These are phyloP conservation scores for Phytophthora sp. DNA, from an alignment of 352 stramenopile species.

Conservation along the genomic window DNA sequence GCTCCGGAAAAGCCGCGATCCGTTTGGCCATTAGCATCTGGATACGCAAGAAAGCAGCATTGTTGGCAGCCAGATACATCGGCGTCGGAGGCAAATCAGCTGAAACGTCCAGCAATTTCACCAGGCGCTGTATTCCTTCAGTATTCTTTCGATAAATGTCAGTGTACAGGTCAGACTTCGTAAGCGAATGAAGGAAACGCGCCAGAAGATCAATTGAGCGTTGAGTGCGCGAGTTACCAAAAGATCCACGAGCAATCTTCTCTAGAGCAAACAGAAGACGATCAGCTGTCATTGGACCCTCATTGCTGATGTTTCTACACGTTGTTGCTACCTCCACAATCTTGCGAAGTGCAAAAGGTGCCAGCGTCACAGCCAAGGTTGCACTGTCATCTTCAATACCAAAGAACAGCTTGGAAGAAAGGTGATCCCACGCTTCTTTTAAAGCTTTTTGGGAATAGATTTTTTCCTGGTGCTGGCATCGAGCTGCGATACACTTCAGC, in stretches of 20 bases:
- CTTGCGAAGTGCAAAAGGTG: slow-evolving; percentile 65
- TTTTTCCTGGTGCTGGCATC: slow-evolving; percentile 13
- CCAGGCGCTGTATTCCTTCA: slow-evolving; percentile 11
- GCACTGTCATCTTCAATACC: slow-evolving; percentile 13
- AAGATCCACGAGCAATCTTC: slow-evolving; percentile 42
- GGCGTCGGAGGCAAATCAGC: slow-evolving; percentile 34
- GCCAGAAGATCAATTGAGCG: slow-evolving; percentile 45
- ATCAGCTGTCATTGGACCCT: slow-evolving; percentile 45
- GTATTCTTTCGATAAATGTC: slow-evolving; percentile 33
- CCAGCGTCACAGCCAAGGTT: slow-evolving; percentile 38
- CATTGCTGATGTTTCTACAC: slow-evolving; percentile 7
- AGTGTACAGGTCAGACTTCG: slow-evolving; percentile 53
- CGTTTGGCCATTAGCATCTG: slow-evolving; percentile 28
- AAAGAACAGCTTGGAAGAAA: slow-evolving; percentile 65
- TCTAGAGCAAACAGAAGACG: slow-evolving; percentile 69
- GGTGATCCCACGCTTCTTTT: slow-evolving; percentile 45
- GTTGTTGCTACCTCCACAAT: slow-evolving; percentile 55
- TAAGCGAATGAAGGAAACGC: slow-evolving; percentile 61
- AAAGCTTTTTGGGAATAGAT: slow-evolving; percentile 43
- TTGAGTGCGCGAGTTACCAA: slow-evolving; percentile 4
- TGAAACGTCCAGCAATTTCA: slow-evolving; percentile 24
- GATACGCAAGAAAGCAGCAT: slow-evolving; percentile 47
- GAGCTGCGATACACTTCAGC: slow-evolving; percentile 41
- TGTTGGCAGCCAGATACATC: slow-evolving; percentile 59
- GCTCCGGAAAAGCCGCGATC: background rate